Base-by-base conservation (phyloP, 805 yeast genomes). In the Lachancea sp. region DNA sequence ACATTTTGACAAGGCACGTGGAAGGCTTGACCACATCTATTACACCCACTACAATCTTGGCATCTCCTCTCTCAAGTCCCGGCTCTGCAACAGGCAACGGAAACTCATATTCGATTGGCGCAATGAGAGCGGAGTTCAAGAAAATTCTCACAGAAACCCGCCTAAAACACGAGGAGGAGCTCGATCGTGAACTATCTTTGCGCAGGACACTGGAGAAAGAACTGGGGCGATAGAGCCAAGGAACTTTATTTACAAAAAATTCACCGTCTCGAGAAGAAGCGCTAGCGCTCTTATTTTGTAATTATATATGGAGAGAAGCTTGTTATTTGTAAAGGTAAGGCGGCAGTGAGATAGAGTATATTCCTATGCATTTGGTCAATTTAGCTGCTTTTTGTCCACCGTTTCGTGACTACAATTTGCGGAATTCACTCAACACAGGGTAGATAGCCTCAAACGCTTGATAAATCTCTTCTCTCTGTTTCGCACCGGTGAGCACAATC, bases 371-470 rank as follows among this genome's bases (percentile, higher is more conserved):
- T 11, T 29, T 29, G 5, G 13, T 5, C 4, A 12, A 13, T 29
- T 29, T 29, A 4, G 13, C 11, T 7, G 31, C 13, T 13, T 29
- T 13, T 13, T 3, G 31, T 12, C 6, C 11, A 3, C 22, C 16
- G n/a, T n/a, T n/a, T n/a, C n/a, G n/a, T n/a, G n/a, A n/a, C 54
- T 58, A 72, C 59, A 72, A 59, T 68, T 93, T 93, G 66, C 98
- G 82, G 73, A 91, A 93, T 75, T 93, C 98, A 72, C 95, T 90
- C 75, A 93, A 75, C 68, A 93, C 99, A 41, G 99, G 99, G 68
- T 91, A 93, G 42, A 93, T 93, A 49, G 97, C 95, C 66, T 91
- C 99, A 66, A 93, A 93, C 4, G 99, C 99, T 58, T 90, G 95
- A 64, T 93, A 93, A 53, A 93, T 93, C 67, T 93, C 99, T 66